These are phyloP conservation scores for Fistulinella cinereoalba DNA, from an alignment of 1,284 basidiomycete species.

Conservation along the genomic window DNA sequence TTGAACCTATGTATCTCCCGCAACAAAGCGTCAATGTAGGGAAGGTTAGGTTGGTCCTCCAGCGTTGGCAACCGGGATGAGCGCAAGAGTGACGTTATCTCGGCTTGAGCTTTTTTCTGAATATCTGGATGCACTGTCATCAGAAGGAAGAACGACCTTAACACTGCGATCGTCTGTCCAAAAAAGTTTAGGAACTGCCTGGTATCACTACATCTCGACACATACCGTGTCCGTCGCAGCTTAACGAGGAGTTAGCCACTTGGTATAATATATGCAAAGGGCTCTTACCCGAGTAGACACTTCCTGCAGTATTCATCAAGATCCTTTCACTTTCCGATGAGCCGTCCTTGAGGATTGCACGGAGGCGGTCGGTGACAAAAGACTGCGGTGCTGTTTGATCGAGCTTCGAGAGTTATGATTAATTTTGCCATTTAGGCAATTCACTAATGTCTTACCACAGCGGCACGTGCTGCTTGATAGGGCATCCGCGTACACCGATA, in stretches of 20 bases:
- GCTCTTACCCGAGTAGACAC: constrained; percentile 13
- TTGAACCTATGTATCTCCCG: constrained; percentile 20
- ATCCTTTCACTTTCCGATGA: constrained; percentile 3
- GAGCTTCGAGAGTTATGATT: constrained; percentile 2
- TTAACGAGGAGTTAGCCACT: constrained; percentile 1
- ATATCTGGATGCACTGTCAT: constrained; percentile 12
- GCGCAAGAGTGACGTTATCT: constrained; percentile 14
- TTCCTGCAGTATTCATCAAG: constrained; percentile 12
- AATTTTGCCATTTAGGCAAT: not conserved
- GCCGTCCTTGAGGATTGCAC: constrained; percentile 1
- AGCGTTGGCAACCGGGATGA: constrained; percentile 20
- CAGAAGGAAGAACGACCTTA: constrained; percentile 30
- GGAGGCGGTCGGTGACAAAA: constrained; percentile 12
- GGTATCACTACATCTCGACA: not conserved
- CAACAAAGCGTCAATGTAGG: constrained; percentile 24
- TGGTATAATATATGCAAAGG: not conserved
- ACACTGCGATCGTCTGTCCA: constrained; percentile 19
- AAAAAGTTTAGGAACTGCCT: not conserved
- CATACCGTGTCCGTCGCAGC: constrained; percentile 9
- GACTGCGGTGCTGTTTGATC: constrained; percentile 9
- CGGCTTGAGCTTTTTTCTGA: constrained; percentile 13
- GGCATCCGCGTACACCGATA: constrained; percentile 7
- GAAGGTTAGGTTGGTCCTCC: constrained; percentile 21
- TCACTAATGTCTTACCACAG: constrained; percentile 1
- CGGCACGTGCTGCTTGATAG: constrained; percentile 3